Conservation (phyloP, 2,329 filamentous ascomycete species). For the Rutstroemia sp. region DNA sequence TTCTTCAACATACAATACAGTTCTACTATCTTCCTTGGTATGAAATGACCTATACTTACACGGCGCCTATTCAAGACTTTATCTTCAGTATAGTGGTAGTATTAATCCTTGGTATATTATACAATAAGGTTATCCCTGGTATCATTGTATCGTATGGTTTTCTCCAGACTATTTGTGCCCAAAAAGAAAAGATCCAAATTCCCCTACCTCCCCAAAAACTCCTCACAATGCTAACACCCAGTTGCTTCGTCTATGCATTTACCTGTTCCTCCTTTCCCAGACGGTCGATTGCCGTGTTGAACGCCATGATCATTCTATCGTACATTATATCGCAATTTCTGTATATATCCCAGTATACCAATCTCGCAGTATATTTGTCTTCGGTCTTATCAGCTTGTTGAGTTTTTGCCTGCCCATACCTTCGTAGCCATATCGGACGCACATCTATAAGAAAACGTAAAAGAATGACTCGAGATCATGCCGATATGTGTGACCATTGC, state of each 20-base stretch:
- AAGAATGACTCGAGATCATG: constrained; percentile 29
- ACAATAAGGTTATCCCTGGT: background rate
- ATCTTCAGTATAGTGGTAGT: background rate
- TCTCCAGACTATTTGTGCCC: too few relatives aligned
- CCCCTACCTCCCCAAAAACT: too few relatives aligned
- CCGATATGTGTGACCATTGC: background rate
- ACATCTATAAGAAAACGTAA: constrained; percentile 29
- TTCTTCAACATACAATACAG: too few relatives aligned
- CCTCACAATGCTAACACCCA: too few relatives aligned
- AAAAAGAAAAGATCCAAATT: too few relatives aligned
- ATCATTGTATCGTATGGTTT: too few relatives aligned
- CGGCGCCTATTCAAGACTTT: background rate
- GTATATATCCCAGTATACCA: constrained; percentile 27
- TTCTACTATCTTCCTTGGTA: too few relatives aligned
- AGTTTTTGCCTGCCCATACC: constrained; percentile 9
- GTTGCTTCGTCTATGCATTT: too few relatives aligned
- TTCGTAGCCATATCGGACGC: constrained; percentile 17
- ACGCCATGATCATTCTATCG: too few relatives aligned
- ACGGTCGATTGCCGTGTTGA: too few relatives aligned
- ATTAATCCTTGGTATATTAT: background rate
- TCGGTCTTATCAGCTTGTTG: constrained; percentile 2
- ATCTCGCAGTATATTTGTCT: constrained; percentile 4
- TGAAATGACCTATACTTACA: too few relatives aligned
- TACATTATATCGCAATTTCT: constrained; percentile 17
- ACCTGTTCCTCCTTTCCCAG: too few relatives aligned